These are phyloP conservation scores for Hypholoma sublateritium DNA, from an alignment of 768 basidiomycete genomes.

Conservation along the genomic window DNA sequence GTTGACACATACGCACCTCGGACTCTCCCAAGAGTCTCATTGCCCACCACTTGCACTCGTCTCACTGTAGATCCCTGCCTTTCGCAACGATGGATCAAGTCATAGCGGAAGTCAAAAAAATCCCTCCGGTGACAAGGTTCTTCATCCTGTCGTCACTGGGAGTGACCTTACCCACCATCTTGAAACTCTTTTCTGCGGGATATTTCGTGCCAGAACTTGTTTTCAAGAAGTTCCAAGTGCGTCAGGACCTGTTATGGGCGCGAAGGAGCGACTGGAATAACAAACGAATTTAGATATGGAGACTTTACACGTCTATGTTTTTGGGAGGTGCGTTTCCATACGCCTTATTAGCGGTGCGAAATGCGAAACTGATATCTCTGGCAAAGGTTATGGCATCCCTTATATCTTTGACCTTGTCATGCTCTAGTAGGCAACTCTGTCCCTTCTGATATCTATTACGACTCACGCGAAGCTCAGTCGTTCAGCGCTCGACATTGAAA, in stretches of 20 bases:
- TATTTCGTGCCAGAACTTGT: constrained; percentile 50
- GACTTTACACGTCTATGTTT: constrained; percentile 73
- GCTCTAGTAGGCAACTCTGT: constrained; percentile 56
- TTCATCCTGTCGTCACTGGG: constrained; percentile 59
- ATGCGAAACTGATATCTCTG: background rate
- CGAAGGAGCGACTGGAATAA: background rate
- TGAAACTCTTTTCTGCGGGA: constrained; percentile 54
- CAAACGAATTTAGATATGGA: constrained; percentile 56
- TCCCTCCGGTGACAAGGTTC: constrained; percentile 81
- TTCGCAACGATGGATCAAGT: constrained; percentile 26
- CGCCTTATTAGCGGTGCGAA: background rate
- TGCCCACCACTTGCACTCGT: no score
- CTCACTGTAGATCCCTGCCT: no score
- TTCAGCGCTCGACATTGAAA: constrained; percentile 64
- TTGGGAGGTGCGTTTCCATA: constrained; percentile 37
- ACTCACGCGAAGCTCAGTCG: constrained; percentile 43
- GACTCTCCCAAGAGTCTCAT: no score
- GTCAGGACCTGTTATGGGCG: background rate
- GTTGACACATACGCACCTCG: no score
- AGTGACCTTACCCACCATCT: constrained; percentile 56
- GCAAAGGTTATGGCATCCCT: constrained; percentile 44
- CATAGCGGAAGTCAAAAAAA: constrained; percentile 68
- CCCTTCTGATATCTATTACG: background rate
- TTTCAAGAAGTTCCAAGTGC: constrained; percentile 52
- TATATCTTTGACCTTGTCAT: constrained; percentile 61